These are phyloP conservation scores for Trichopus zeylanicus DNA, from an alignment of 116 monocot species.

Conservation along the genomic window DNA sequence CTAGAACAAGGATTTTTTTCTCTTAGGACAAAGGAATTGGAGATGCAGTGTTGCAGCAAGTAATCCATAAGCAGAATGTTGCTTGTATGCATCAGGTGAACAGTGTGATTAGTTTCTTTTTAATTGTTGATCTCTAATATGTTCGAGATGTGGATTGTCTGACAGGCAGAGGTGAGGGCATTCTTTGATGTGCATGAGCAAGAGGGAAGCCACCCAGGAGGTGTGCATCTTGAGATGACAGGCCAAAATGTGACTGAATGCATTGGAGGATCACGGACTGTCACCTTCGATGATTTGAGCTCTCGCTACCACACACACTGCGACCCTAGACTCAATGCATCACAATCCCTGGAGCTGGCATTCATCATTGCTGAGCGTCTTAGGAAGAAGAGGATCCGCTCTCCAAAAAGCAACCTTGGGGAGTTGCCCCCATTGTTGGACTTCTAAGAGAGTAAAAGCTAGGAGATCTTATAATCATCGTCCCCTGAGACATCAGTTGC, in stretches of 20 bases:
- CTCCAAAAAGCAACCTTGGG: constrained; percentile 4
- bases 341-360: constrained; percentile 77
- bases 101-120: no score
- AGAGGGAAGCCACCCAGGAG: constrained; percentile 88
- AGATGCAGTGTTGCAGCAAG: no score
- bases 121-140: background rate
- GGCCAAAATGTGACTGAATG: constrained; percentile 94
- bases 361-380: constrained; percentile 90
- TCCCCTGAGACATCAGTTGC: background rate
- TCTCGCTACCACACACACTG: constrained; percentile 88
- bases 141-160: background rate
- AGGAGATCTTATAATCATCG: background rate
- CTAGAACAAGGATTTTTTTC: no score
- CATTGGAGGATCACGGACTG: constrained; percentile 66
- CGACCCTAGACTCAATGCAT: constrained; percentile 80
- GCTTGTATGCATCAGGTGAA: no score
- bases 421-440: constrained; percentile 8
- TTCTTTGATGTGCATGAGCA: constrained; percentile 95
- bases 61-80: no score
- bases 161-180: constrained; percentile 71
- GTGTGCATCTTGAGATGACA: constrained; percentile 86
- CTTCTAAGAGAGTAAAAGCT: background rate
- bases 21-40: no score
- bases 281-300: constrained; percentile 75
- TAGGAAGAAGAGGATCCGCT: constrained; percentile 69